Evolutionary conservation across 176 grass and related monocot species (phyloP), one percentile per base, ranked within the genome.

Genomic region (Chloris gayana): DNA sequence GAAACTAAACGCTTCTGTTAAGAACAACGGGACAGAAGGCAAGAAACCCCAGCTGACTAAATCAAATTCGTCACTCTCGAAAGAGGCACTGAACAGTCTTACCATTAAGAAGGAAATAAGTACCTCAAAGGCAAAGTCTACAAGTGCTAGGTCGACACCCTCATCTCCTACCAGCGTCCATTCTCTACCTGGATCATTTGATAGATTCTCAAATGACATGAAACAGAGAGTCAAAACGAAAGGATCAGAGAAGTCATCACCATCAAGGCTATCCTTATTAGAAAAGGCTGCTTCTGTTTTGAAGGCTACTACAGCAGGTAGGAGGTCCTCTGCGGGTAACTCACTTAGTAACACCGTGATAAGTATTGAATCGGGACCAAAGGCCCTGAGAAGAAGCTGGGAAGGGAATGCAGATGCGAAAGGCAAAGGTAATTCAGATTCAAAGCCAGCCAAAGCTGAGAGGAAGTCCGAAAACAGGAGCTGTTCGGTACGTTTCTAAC

Each of bases 141-240:
- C 68, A 34, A 76, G n/a, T 60, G 82, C 73, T 61, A 89, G 80
- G 47, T 91, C 88, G 14, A 78, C 77, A 34, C 96, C 92, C 67
- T 91, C 86, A 38, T 93, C 92, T 49, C 96, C 92, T 6, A 95
- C 86, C 71, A 95, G 92, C 8, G 82, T 88, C 29, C 90, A 95
- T 86, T 99, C 96, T 85, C 82, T 99, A 62, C 96, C 92, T n/a
- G 67, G 76, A 64, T 91, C 86, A 34, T 91, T 95, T 73, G 96
- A 89, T 63, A 99, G 79, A 51, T 77, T 99, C 86, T 93, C 90
- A 65, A 95, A 85, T 84, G 92, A 80, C 26, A 85, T 93, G 30
- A 99, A 97, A 64, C 87, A 92, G 72, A 88, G 85, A 67, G 41
- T 69, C 32, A 88, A 82, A 87, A 33, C 26, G 0, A 91, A 90